Conservation (phyloP, 768 basidiomycete genomes). For the Tulasnella sp. region DNA sequence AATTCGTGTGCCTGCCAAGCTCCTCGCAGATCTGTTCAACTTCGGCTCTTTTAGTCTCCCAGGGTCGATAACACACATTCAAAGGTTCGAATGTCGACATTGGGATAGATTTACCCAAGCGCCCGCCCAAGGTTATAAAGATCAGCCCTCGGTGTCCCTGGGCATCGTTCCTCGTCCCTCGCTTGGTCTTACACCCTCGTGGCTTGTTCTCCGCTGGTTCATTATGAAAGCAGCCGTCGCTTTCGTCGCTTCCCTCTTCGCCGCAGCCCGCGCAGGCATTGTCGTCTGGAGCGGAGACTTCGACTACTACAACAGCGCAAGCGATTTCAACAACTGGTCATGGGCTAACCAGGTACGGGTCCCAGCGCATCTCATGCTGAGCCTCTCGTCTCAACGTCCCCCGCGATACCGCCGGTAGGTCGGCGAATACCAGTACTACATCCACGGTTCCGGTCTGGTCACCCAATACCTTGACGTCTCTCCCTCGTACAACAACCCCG, state of each 20-base stretch:
- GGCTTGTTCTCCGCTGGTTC: not conserved
- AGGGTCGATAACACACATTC: not conserved
- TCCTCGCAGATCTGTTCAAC: not conserved
- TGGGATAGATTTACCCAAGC: not conserved
- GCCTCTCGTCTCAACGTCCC: not conserved
- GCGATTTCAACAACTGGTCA: slow-evolving; percentile 49
- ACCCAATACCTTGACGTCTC: slow-evolving; percentile 58
- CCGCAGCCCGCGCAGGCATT: slow-evolving; percentile 52
- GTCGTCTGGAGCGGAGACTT: slow-evolving; percentile 50
- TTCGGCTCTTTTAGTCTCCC: not conserved
- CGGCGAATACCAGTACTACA: slow-evolving; percentile 44
- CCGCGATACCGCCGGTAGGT: not conserved
- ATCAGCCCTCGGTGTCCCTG: not conserved
- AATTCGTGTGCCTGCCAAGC: not conserved
- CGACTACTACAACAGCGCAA: slow-evolving; percentile 14
- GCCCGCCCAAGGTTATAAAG: not conserved
- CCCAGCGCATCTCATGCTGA: slow-evolving; percentile 36
- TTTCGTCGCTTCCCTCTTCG: slow-evolving; percentile 39
- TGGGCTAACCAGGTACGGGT: slow-evolving; percentile 59
- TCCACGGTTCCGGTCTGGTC: slow-evolving; percentile 58
- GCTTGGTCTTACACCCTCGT: not conserved
- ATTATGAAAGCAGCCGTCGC: slow-evolving; percentile 37
- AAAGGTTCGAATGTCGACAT: not conserved
- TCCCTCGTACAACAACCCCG: slow-evolving; percentile 62
- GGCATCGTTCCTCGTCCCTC: not conserved